phyloP scores from a whole-genome alignment of 345 rosid genomes.

The Toxicodendron radicans region DNA sequence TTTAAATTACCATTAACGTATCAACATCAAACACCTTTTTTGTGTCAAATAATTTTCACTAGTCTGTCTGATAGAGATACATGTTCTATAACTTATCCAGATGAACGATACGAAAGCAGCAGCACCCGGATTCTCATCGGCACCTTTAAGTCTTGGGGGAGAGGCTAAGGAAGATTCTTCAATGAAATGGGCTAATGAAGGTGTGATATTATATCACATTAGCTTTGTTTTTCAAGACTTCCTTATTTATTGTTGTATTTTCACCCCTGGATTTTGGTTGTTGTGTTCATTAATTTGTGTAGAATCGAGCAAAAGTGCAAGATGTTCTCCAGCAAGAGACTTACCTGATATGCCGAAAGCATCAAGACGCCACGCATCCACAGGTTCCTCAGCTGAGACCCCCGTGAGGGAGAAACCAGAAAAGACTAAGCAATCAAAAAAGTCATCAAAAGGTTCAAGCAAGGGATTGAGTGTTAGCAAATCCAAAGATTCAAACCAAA shows the following conservation, averaged over 20 bases:
- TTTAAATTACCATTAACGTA: neutral
- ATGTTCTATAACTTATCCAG: slow-evolving; percentile 32
- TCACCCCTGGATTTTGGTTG: too few species aligned
- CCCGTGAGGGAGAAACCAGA: slow-evolving; percentile 49
- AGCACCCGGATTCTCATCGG: slow-evolving; percentile 29
- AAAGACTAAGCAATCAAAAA: slow-evolving; percentile 44
- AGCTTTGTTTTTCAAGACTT: neutral
- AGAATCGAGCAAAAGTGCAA: slow-evolving; percentile 29
- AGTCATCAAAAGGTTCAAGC: slow-evolving; percentile 39
- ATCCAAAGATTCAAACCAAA: slow-evolving; percentile 28
- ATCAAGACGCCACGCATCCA: slow-evolving; percentile 41
- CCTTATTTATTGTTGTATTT: too few species aligned
- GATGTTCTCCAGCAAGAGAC: slow-evolving; percentile 21
- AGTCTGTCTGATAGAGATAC: neutral
- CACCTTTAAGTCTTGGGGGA: slow-evolving; percentile 29
- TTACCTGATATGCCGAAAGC: slow-evolving; percentile 39
- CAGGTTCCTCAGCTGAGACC: slow-evolving; percentile 25
- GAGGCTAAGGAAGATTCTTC: slow-evolving; percentile 35
- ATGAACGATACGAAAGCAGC: slow-evolving; percentile 60
- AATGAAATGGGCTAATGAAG: slow-evolving; percentile 50
- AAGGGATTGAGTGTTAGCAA: slow-evolving; percentile 19
- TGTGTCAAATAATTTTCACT: neutral
- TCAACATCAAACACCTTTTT: neutral
- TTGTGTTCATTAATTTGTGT: neutral
- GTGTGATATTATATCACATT: slow-evolving; percentile 15